Conservation (phyloP, 805 yeast species). For the Yamadazyma sp. region DNA sequence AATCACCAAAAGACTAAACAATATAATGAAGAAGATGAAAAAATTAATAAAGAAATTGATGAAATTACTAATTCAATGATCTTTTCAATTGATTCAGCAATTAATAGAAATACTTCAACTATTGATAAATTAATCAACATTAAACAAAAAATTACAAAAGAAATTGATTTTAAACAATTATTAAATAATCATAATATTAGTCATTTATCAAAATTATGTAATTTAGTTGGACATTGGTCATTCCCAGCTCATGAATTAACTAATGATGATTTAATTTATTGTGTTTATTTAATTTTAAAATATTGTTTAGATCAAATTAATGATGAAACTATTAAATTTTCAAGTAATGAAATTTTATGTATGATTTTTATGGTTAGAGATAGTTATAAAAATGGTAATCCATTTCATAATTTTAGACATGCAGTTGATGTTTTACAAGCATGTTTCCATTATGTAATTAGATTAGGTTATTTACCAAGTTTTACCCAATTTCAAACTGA, state of each 20-base stretch:
- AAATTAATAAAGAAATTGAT: slow-evolving; percentile 10
- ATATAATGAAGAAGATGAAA: no score
- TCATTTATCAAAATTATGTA: slow-evolving; percentile 29
- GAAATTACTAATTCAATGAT: slow-evolving; percentile 37
- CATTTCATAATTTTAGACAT: slow-evolving; percentile 93
- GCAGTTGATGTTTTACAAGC: slow-evolving; percentile 96
- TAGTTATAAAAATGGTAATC: slow-evolving; percentile 78
- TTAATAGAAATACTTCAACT: slow-evolving; percentile 23
- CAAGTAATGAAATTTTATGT: slow-evolving; percentile 47
- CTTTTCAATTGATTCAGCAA: slow-evolving; percentile 21
- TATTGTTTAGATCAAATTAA: slow-evolving; percentile 34
- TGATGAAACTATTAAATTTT: slow-evolving; percentile 13
- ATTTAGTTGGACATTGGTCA: slow-evolving; percentile 57
- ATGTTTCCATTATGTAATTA: slow-evolving; percentile 60
- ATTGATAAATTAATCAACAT: slow-evolving; percentile 19
- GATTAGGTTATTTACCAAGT: slow-evolving; percentile 36
- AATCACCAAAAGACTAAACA: no score
- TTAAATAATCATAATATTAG: slow-evolving; percentile 21
- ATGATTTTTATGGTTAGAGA: slow-evolving; percentile 69
- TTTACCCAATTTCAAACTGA: slow-evolving; percentile 34
- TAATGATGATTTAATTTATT: slow-evolving; percentile 63
- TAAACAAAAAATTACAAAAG: slow-evolving; percentile 23
- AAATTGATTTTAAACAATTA: slow-evolving; percentile 29
- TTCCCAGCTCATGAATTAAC: slow-evolving; percentile 67
- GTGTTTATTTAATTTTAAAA: slow-evolving; percentile 54